Evolutionary conservation across 225 moss, liverwort and hornwort genomes (phyloP).

Genomic region (Bryum argenteum): DNA sequence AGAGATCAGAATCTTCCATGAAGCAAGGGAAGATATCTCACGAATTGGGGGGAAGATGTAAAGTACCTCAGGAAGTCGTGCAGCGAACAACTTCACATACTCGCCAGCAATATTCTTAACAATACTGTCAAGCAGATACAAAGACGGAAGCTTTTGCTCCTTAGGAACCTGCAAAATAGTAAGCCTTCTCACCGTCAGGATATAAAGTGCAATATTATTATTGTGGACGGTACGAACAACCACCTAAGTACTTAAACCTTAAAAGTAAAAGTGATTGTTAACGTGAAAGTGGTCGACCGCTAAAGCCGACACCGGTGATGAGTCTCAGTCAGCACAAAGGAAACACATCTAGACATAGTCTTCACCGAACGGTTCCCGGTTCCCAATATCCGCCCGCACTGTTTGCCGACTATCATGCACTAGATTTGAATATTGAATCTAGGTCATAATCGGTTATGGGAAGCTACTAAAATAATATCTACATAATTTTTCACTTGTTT

Average conservation of each 20-base stretch:
- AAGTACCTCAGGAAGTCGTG: slow-evolving; percentile 86
- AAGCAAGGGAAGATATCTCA: not conserved
- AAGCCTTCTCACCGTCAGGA: slow-evolving; percentile 16
- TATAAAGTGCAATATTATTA: not conserved
- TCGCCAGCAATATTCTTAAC: slow-evolving; percentile 99
- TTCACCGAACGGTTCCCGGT: too few species aligned
- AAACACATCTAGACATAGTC: too few species aligned
- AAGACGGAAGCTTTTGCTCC: slow-evolving; percentile 95
- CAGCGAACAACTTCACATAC: slow-evolving; percentile 90
- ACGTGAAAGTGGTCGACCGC: not conserved
- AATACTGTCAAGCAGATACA: slow-evolving; percentile 97
- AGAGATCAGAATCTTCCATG: not conserved
- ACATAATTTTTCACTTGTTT: too few species aligned
- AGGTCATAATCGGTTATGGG: too few species aligned
- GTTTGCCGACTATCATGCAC: too few species aligned
- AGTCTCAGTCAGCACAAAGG: too few species aligned
- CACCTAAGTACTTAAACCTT: not conserved
- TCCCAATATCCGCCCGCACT: too few species aligned
- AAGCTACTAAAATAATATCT: too few species aligned
- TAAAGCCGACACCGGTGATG: not conserved
- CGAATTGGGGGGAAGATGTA: not conserved
- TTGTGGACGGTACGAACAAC: not conserved
- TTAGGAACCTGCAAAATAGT: slow-evolving; percentile 71
- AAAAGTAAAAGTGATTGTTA: not conserved
- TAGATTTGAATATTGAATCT: too few species aligned